Base-by-base conservation (phyloP, 2,329 filamentous ascomycete genomes). In the Xylariaceae sp. region DNA sequence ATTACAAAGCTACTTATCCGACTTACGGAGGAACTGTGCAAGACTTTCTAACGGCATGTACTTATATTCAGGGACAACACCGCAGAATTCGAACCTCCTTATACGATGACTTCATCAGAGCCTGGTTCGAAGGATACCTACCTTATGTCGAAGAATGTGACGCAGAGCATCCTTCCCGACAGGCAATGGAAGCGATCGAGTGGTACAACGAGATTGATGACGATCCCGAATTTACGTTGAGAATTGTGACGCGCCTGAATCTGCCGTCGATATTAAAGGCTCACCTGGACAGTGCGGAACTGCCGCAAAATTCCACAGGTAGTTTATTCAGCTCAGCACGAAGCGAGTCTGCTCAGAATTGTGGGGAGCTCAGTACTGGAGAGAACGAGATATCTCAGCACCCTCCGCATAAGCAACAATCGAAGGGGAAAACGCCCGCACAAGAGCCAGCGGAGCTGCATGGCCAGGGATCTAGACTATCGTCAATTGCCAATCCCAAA, bases 71-170 rank as follows among this genome's bases (percentile, higher is more conserved):
- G 47, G 51, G 55, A 8, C 58, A 67, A 37, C 50, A 64, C 37
- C 61, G 57, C 35, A 61, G 60, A 41, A 61, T 65, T 54, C 68
- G 60, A 44, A 65, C 63, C 43, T 67, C 55, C 47, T 55, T 70
- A 7, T 71, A 70, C 48, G 70, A 71, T 30, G 70, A 71, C 42
- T 71, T 71, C 41, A 67, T 71, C 39, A 63, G 70, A 44, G 68
- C 66, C 27, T 69, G 68, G 62, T 56, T 60, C 5, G 63, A 69
- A 46, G 65, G 61, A 12, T 71, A 70, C 43, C 19, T 68, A 2
- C 57, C 62, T 5, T 71, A 71, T 31, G 60, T 69, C 11, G 53
- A 45, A 45, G 53, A 63, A 31, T 69, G 64, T 35, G 65, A 69
- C 34, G 55, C 60, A 8, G 52, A 58, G 1, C 27, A 64, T 1